Evolutionary conservation across 2,329 filamentous ascomycete genomes (phyloP).

Genomic region (Stemphylium lycopersici): DNA sequence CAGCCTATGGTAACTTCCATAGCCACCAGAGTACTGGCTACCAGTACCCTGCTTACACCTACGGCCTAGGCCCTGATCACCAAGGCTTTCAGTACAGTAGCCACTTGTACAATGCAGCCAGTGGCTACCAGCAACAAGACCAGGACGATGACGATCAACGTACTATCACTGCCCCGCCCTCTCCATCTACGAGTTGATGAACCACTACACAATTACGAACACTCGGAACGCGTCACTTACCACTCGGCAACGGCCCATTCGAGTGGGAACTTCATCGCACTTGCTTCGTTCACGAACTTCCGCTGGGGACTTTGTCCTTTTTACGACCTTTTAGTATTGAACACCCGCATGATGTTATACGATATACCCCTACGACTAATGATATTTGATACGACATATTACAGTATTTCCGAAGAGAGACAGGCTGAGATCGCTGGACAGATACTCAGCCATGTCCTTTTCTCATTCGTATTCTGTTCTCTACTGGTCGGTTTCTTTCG

Average conservation of each 20-base stretch:
- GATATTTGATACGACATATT: conserved; percentile 24
- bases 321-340: neutral
- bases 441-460: conserved; percentile 18
- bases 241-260: conserved; percentile 2
- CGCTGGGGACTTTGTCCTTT: conserved; percentile 18
- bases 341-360: conserved; percentile 7
- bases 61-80: conserved; percentile 38
- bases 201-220: neutral
- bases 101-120: conserved; percentile 30
- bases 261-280: conserved; percentile 12
- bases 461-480: conserved; percentile 15
- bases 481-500: conserved; percentile 20
- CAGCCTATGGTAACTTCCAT: conserved; percentile 33
- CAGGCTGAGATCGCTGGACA: conserved; percentile 15
- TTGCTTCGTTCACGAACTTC: conserved; percentile 24
- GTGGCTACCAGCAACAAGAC: conserved; percentile 34
- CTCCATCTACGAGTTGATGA: conserved; percentile 38
- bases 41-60: conserved; percentile 38
- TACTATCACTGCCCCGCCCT: conserved; percentile 46
- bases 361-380: conserved; percentile 21
- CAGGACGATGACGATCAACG: conserved; percentile 45
- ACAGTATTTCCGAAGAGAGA: conserved; percentile 15
- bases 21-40: conserved; percentile 29
- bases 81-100: conserved; percentile 34
- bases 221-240: conserved; percentile 1